Percentiles rank a stretch among this genome's conserved stretches.
These are phyloP conservation scores for Coccomyxa sp. DNA, from an alignment of 139 green algal species.

Conservation along the genomic window DNA sequence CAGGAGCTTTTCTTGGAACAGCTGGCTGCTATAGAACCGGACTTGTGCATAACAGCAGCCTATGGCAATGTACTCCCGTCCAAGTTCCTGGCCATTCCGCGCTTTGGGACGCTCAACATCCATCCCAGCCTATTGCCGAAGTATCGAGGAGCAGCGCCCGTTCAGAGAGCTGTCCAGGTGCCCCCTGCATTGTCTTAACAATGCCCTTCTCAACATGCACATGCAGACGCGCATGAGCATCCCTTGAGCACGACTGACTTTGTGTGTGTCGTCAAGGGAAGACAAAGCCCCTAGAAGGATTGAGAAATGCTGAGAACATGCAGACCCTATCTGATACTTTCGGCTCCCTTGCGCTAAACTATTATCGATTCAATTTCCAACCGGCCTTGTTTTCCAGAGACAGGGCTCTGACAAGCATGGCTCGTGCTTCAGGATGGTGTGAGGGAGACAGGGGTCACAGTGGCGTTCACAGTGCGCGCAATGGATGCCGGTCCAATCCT, in stretches of 20 bases:
- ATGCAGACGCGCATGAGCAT: neutral
- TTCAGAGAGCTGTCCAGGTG: conserved; percentile 76
- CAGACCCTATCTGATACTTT: no score
- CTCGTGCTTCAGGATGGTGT: conserved; percentile 51
- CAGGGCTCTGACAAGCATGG: no score
- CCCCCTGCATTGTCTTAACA: neutral
- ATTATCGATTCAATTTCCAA: no score
- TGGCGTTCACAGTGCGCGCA: conserved; percentile 89
- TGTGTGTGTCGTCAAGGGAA: neutral
- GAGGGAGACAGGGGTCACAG: conserved; percentile 69
- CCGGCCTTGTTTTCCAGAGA: no score
- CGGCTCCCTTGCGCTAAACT: no score
- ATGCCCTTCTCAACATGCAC: neutral
- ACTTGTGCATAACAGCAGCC: conserved; percentile 93
- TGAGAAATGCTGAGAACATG: neutral
- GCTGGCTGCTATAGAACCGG: conserved; percentile 62
- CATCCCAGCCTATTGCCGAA: conserved; percentile 90
- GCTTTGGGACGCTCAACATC: conserved; percentile 92
- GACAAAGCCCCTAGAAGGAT: neutral
- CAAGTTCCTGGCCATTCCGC: conserved; percentile 83
- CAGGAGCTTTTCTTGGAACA: conserved; percentile 67
- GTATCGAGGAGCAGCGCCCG: conserved; percentile 93
- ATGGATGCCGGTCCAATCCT: conserved; percentile 95
- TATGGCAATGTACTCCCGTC: conserved; percentile 96
- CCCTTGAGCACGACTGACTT: no score